Base-by-base conservation (phyloP, 2,329 filamentous ascomycete species). In the Aspergillus fructus region DNA sequence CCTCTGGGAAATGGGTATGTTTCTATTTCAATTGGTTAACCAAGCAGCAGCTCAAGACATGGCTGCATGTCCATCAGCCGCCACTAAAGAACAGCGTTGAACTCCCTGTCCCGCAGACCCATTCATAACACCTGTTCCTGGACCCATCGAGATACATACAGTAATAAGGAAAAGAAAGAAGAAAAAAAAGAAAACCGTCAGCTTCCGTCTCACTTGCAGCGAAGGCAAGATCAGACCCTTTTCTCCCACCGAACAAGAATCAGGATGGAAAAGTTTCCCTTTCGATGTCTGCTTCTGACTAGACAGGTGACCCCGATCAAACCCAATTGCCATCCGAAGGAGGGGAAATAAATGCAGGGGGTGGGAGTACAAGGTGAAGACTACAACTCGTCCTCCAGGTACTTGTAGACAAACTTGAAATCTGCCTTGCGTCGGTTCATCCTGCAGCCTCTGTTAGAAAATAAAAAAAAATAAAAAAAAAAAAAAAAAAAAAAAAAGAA, bases 351-450 rank as follows among this genome's bases (percentile, higher is more conserved):
- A 37, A 37, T 37, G 34, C 34, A 37, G 12, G 12, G 34, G 34
- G 15, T 15, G 34, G 6, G 46, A 27, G 47, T 33, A 45, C 19
- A 46, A 61, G 59, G 33, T 55, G 59, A 58, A 30, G 24, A 59
- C 76, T 72, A 87, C 74, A 96, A 84, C 76, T 97, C 93, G 72
- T 97, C 93, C 76, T 97, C 93, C 65, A 97, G 84, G 78, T 94
- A 97, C 78, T 96, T 96, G 82, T 97, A 97, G 59, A 91, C 89
- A 77, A 97, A 97, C 78, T 96, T 96, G 82, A 97, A 97, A 75
- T 97, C 93, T 56, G 91, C 93, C 81, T 97, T 97, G 73, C 93
- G 83, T 65, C 93, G 90, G 76, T 97, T 97, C 93, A 97, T 97
- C 93, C 93, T 97, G 70, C 42, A 58, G 37, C 41, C 52, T 48